Conservation (phyloP, 2,329 filamentous ascomycete species). For the Westerdykella aurantiaca region DNA sequence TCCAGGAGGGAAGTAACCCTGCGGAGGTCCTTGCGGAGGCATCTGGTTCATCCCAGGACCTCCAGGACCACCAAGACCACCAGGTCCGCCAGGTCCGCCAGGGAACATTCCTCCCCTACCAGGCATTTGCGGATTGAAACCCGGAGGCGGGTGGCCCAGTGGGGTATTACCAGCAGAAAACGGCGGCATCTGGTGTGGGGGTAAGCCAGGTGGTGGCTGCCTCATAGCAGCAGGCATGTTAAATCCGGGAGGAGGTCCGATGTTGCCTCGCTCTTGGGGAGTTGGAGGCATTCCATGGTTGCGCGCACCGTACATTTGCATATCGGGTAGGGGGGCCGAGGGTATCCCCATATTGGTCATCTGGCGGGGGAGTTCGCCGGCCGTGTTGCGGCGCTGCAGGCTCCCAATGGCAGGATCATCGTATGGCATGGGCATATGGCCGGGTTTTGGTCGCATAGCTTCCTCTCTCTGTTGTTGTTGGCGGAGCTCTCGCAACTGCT, state of each 20-base stretch:
- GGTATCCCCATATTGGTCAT: slow-evolving; percentile 40
- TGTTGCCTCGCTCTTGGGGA: slow-evolving; percentile 32
- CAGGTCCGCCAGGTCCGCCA: slow-evolving; percentile 25
- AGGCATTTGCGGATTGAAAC: slow-evolving; percentile 27
- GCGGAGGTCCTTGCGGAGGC: slow-evolving; percentile 29
- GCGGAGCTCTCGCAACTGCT: neutral
- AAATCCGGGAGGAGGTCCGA: slow-evolving; percentile 35
- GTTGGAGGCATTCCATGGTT: slow-evolving; percentile 34
- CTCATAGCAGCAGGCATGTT: slow-evolving; percentile 27
- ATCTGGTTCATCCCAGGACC: slow-evolving; percentile 20
- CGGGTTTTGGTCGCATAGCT: slow-evolving; percentile 28
- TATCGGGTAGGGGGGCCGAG: slow-evolving; percentile 34
- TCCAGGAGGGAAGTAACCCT: slow-evolving; percentile 32
- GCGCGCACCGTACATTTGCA: slow-evolving; percentile 30
- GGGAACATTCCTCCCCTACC: slow-evolving; percentile 19
- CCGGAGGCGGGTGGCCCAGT: slow-evolving; percentile 31
- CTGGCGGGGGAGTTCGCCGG: slow-evolving; percentile 30
- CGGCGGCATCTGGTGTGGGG: slow-evolving; percentile 10
- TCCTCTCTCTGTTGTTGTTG: slow-evolving; percentile 25
- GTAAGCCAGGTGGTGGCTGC: slow-evolving; percentile 27
- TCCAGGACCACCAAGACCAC: slow-evolving; percentile 16
- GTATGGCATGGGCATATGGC: slow-evolving; percentile 29
- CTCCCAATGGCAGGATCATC: slow-evolving; percentile 29
- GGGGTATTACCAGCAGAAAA: slow-evolving; percentile 37
- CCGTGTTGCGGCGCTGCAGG: slow-evolving; percentile 35